phyloP scores from a whole-genome alignment of 164 flowering plant genomes.

The Umbellularia californica region DNA sequence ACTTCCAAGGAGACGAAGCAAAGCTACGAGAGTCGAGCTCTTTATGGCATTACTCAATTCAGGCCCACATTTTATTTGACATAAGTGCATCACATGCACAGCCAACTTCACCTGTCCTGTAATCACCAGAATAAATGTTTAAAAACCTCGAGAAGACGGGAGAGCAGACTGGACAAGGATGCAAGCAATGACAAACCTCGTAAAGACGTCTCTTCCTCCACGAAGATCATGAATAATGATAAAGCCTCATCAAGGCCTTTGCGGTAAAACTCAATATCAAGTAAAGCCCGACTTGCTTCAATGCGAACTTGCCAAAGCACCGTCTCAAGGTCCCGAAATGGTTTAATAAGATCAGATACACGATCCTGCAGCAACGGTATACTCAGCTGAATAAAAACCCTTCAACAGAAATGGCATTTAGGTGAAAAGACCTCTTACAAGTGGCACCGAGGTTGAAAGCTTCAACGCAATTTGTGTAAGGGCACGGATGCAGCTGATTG shows the following conservation, averaged over 20 bases:
- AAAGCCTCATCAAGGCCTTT: conserved; percentile 75
- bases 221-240: conserved; percentile 47
- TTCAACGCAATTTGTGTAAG: conserved; percentile 74
- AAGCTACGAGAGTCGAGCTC: conserved; percentile 53
- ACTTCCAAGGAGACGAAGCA: conserved; percentile 73
- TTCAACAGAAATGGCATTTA: neutral
- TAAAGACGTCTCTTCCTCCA: conserved; percentile 65
- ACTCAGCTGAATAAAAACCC: neutral
- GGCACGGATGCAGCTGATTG: conserved; percentile 83
- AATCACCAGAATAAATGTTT: conserved; percentile 11
- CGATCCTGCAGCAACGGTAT: conserved; percentile 49
- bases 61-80: conserved; percentile 49
- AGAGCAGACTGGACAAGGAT: conserved; percentile 1
- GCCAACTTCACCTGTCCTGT: conserved; percentile 83
- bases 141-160: neutral
- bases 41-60: conserved; percentile 33
- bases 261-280: conserved; percentile 72
- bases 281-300: conserved; percentile 83
- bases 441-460: conserved; percentile 64
- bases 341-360: conserved; percentile 62
- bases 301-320: conserved; percentile 73
- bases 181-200: conserved; percentile 48
- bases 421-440: conserved; percentile 40
- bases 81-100: conserved; percentile 62
- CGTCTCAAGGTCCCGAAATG: conserved; percentile 46